Base-by-base conservation (phyloP, 192 early-diverging fungal genomes). In the Funneliformis geosporum region DNA sequence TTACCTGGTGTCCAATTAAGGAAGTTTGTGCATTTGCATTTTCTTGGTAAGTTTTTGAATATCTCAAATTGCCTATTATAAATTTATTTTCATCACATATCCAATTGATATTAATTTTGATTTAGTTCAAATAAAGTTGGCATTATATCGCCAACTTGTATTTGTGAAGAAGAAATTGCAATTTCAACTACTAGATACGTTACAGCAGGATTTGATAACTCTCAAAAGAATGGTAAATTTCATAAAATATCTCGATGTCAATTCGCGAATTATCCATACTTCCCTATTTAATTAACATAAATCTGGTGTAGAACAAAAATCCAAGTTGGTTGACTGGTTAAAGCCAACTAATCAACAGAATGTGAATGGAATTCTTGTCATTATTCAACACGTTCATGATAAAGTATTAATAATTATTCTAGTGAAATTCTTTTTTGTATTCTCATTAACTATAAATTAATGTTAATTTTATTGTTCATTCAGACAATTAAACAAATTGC, bases 1-100 rank as follows among this genome's bases (percentile, higher is more conserved):
- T 98, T 23, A 88, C 92, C 28, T 99, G 98, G 98, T 96, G 94
- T 80, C 96, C 98, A 14, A 94, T 90, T 86, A 84, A 88, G 16
- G 89, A 92, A 0, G 72, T 95, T 21, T 92, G 90, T 71, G 80
- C 96, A 25, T 89, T 98, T 79, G 94, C 95, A 7, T 92, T 93
- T 4, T 90, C 94, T 10, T 85, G 75, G 84, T 85, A 76, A 80
- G 80, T 68, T 33, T 68, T 73, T 71, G 60, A 50, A 16, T 70
- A 25, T 40, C 16, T 23, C 8, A 47, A 43, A 3, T 21, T n/a
- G 39, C 18, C 28, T 72, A 6, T 61, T 4, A 38, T 18, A 61
- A 43, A 55, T 38, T 5, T 60, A 33, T 46, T 46, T 60, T 23
- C 55, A 47, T 23, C 21, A 27, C 9, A 42, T n/a, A 69, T 28